phyloP scores from a whole-genome alignment of 108 stramenopile genomes.

The Nitzschia sp. region DNA sequence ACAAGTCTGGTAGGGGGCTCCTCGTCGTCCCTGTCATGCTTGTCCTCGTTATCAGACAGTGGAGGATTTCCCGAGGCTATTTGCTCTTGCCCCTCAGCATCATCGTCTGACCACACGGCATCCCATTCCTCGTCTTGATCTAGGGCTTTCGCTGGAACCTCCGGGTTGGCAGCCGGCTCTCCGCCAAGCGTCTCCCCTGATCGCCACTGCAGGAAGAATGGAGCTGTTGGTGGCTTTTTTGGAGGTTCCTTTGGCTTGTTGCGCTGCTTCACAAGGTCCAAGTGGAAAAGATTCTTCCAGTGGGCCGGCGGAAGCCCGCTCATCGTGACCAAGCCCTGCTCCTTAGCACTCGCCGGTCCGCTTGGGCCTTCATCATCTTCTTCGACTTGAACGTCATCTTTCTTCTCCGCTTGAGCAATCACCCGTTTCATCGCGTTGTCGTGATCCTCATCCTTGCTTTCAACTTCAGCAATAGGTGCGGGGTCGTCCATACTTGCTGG shows the following conservation, averaged over 20 bases:
- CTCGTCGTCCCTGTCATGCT: constrained; percentile 20
- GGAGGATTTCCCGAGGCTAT: constrained; percentile 25
- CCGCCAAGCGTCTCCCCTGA: constrained; percentile 41
- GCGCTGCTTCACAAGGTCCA: constrained; percentile 92
- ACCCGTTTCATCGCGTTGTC: constrained; percentile 35
- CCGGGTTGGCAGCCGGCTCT: constrained; percentile 33
- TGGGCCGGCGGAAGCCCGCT: constrained; percentile 91
- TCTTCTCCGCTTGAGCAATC: constrained; percentile 1
- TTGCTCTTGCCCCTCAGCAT: constrained; percentile 47
- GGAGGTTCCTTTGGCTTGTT: constrained; percentile 95
- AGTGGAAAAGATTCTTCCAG: constrained; percentile 95
- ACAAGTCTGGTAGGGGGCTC: constrained; percentile 13
- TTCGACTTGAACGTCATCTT: constrained; percentile 4
- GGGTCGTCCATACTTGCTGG: constrained; percentile 89
- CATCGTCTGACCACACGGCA: constrained; percentile 85
- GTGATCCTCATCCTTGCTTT: constrained; percentile 46
- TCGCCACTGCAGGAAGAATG: constrained; percentile 95
- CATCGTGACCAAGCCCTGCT: constrained; percentile 81
- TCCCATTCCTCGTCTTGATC: constrained; percentile 75
- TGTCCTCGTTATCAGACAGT: constrained; percentile 3
- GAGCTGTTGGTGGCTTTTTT: constrained; percentile 91
- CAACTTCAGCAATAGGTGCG: constrained; percentile 72
- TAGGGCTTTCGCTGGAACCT: constrained; percentile 15
- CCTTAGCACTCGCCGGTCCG: constrained; percentile 46
- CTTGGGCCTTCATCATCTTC: constrained; percentile 18